Evolutionary conservation across 2,329 filamentous ascomycete genomes (phyloP).

Genomic region (Raffaelea ambrosiae): DNA sequence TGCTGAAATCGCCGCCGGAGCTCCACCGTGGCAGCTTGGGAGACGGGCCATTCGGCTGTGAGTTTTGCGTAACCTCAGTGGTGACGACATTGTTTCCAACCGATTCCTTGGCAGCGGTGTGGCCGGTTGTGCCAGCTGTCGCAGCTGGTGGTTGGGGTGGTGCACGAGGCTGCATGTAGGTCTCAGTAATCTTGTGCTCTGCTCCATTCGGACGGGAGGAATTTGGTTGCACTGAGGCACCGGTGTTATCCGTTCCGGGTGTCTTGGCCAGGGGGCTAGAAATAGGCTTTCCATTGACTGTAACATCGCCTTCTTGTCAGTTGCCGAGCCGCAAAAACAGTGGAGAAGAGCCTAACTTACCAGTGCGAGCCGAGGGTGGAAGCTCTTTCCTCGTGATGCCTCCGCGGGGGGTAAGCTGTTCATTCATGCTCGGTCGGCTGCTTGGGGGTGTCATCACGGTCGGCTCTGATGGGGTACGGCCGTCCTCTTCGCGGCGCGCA

Average conservation of each 20-base stretch:
- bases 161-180: conserved; percentile 50
- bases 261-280: conserved; percentile 12
- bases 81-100: conserved; percentile 20
- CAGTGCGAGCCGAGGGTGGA: conserved; percentile 29
- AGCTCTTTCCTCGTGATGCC: conserved; percentile 59
- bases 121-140: conserved; percentile 28
- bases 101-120: conserved; percentile 33
- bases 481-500: conserved; percentile 42
- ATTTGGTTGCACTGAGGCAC: background rate
- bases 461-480: conserved; percentile 34
- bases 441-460: conserved; percentile 20
- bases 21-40: conserved; percentile 68
- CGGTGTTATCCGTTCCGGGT: conserved; percentile 12
- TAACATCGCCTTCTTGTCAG: background rate
- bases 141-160: conserved; percentile 44
- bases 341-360: conserved; percentile 24
- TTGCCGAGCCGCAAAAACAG: too few species aligned
- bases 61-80: conserved; percentile 28
- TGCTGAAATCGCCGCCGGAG: conserved; percentile 75
- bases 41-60: conserved; percentile 40
- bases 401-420: conserved; percentile 38
- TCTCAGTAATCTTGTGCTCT: conserved; percentile 38
- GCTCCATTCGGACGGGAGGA: conserved; percentile 18
- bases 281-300: conserved; percentile 27
- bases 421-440: conserved; percentile 27